phyloP scores from a whole-genome alignment of 192 early-diverging fungal genomes.

The Haplosporangium gracile region DNA sequence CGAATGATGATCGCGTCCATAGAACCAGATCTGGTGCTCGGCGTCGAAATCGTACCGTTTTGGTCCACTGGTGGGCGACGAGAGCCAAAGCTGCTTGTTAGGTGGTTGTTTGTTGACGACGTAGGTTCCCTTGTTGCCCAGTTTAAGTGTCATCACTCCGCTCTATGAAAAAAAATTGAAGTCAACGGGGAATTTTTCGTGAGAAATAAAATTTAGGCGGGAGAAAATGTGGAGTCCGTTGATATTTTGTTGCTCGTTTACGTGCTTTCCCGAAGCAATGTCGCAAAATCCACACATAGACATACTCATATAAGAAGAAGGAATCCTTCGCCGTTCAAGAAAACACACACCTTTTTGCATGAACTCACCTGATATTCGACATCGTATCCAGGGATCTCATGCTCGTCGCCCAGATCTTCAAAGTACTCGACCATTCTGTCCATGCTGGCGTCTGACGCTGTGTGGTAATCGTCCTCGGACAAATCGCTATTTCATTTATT shows the following conservation, averaged over 20 bases:
- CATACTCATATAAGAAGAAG: too few relatives aligned
- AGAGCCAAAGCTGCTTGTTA: slow-evolving; percentile 98
- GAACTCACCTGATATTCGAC: slow-evolving; percentile 82
- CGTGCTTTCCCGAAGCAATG: not conserved
- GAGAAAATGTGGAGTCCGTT: not conserved
- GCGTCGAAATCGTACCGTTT: slow-evolving; percentile 86
- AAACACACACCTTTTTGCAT: slow-evolving; percentile 55
- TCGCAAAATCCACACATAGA: not conserved
- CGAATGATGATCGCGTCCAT: slow-evolving; percentile 75
- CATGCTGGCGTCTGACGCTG: slow-evolving; percentile 70
- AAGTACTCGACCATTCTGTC: slow-evolving; percentile 78
- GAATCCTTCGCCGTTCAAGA: too few relatives aligned
- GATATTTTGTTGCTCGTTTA: not conserved
- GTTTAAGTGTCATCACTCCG: slow-evolving; percentile 90
- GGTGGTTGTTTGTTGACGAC: slow-evolving; percentile 99
- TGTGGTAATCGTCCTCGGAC: slow-evolving; percentile 70
- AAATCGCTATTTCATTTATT: slow-evolving; percentile 53
- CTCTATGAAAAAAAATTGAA: slow-evolving; percentile 32
- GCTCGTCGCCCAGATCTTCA: slow-evolving; percentile 82
- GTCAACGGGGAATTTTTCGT: not conserved
- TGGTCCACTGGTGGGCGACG: slow-evolving; percentile 91
- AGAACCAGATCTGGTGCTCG: slow-evolving; percentile 78
- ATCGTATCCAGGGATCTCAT: slow-evolving; percentile 79
- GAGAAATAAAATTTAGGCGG: not conserved
- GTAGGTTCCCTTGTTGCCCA: slow-evolving; percentile 87